These are phyloP conservation scores for Cokeromyces recurvatus DNA, from an alignment of 371 early-diverging fungal genomes.

Conservation along the genomic window DNA sequence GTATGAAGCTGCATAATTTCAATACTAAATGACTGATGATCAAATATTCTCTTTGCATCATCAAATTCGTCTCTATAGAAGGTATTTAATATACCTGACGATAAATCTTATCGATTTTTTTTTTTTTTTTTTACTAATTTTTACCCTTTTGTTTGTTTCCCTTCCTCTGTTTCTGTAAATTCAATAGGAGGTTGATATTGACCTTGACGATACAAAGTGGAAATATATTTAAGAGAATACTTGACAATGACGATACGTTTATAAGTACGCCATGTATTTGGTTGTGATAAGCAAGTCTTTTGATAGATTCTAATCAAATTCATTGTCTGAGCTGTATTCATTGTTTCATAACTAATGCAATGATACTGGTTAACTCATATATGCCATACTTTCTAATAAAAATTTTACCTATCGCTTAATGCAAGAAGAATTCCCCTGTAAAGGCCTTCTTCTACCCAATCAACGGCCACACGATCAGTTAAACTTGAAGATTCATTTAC, in stretches of 20 bases:
- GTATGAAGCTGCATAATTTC: conserved; percentile 57
- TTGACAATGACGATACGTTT: conserved; percentile 41
- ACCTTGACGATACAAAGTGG: conserved; percentile 16
- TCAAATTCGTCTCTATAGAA: conserved; percentile 3
- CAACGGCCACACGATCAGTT: conserved; percentile 42
- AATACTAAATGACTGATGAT: conserved; percentile 34
- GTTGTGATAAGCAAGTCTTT: conserved; percentile 34
- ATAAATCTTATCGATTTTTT: not conserved
- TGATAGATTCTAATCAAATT: conserved; percentile 50
- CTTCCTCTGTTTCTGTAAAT: conserved; percentile 8
- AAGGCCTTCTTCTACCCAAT: conserved; percentile 69
- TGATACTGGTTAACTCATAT: not conserved
- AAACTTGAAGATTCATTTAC: conserved; percentile 29
- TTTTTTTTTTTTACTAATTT: not conserved
- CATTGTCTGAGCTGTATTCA: conserved; percentile 14
- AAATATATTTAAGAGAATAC: conserved; percentile 23
- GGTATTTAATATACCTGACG: not conserved
- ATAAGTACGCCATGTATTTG: conserved; percentile 33
- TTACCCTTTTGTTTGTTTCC: conserved; percentile 12
- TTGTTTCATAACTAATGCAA: not conserved
- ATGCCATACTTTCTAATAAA: not conserved
- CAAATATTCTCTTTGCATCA: conserved; percentile 1
- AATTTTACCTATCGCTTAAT: conserved; percentile 46
- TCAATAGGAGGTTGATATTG: conserved; percentile 23
- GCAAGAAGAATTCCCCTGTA: conserved; percentile 58